Conservation (phyloP, 73 alveolate species). For the Loxodes magnus region DNA sequence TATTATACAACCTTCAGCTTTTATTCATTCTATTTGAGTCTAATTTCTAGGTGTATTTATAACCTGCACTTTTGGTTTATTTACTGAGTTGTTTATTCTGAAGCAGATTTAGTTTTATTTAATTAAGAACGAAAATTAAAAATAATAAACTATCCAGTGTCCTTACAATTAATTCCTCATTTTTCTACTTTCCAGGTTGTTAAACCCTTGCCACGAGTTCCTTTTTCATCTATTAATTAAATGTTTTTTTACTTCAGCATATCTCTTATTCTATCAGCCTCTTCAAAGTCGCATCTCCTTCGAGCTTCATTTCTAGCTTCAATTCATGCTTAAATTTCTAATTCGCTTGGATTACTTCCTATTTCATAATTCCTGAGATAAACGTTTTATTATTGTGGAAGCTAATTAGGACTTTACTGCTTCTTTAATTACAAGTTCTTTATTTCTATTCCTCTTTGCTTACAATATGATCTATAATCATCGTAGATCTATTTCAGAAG, state of each 20-base stretch:
- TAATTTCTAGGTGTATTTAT: too few relatives aligned
- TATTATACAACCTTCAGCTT: too few relatives aligned
- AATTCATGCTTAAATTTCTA: conserved; percentile 7
- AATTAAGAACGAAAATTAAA: too few relatives aligned
- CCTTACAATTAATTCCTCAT: too few relatives aligned
- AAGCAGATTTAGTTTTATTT: too few relatives aligned
- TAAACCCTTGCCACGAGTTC: conserved; percentile 19
- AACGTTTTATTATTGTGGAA: too few relatives aligned
- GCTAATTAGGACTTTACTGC: too few relatives aligned
- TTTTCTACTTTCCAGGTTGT: conserved; percentile 16
- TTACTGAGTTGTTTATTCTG: too few relatives aligned
- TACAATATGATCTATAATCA: conserved; percentile 74
- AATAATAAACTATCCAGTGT: too few relatives aligned
- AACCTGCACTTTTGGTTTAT: too few relatives aligned
- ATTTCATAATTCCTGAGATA: conserved; percentile 8
- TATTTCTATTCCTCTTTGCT: conserved; percentile 44
- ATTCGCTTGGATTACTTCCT: background rate
- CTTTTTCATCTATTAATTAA: conserved; percentile 16
- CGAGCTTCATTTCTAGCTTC: conserved; percentile 24
- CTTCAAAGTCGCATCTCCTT: conserved; percentile 15
- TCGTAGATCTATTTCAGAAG: conserved; percentile 45
- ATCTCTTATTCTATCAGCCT: conserved; percentile 25
- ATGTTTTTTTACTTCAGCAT: conserved; percentile 13
- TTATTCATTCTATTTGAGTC: too few relatives aligned
- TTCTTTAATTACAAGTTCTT: conserved; percentile 47